Base-by-base conservation (phyloP, 1,284 basidiomycete genomes). In the Ganoderma resinaceum region DNA sequence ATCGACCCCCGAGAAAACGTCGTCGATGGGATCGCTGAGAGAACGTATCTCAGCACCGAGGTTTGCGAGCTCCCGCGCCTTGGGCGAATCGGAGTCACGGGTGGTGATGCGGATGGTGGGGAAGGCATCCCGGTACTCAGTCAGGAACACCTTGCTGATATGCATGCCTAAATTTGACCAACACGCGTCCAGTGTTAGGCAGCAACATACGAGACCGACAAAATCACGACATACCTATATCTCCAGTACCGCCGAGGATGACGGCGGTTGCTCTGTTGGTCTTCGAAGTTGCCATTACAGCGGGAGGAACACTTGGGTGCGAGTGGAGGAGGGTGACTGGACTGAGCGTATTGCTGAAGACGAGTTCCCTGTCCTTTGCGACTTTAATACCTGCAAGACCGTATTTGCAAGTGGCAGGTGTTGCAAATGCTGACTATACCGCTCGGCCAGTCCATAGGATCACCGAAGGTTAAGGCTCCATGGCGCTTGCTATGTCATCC, bases 1-100 rank as follows among this genome's bases (percentile, higher is more conserved):
- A 65, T 77, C 73, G 18, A 72, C 73, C 8, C 73, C 76, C n/a
- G 69, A 46, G 42, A 78, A 69, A 9, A 74, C 70, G 5, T 63
- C 38, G 23, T 49, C 61, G 29, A 78, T 31, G 14, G 73, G 69
- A 7, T 67, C 70, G 4, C 65, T 59, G 12, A 75, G 46, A 12
- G 57, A 52, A 20, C 58, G 68, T 8, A 78, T 49, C 58, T 73
- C 72, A 9, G 73, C 76, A 7, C 77, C 77, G 16, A 72, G 53
- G 26, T 57, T 65, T 6, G 71, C 72, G 18, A 77, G 72, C 7
- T 20, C 65, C 20, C 65, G 57, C 9, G 77, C 73, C 33, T 38
- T 70, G 11, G 66, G 33, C 4, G 73, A 71, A 29, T 68, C 49
- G 9, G 70, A 35, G 43, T 75, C 68, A 18, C 77, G 69, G n/a